Percentiles rank a stretch among this genome's conserved stretches.
These are phyloP conservation scores for Penicillium canariense DNA, from an alignment of 495 filamentous ascomycete species.

Conservation along the genomic window DNA sequence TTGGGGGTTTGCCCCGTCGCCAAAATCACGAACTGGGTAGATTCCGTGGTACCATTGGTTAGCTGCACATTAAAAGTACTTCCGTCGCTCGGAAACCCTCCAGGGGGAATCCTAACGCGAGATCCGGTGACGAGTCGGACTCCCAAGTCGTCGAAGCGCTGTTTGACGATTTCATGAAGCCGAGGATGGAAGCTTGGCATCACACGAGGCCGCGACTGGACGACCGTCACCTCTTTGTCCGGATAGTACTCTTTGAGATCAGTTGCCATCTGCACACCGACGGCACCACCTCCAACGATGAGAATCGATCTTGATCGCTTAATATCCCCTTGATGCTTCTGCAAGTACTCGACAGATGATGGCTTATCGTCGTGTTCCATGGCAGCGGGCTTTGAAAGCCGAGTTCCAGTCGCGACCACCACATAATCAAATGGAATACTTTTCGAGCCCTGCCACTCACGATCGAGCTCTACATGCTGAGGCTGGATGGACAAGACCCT, in stretches of 20 bases:
- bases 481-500: constrained; percentile 41
- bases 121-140: constrained; percentile 38
- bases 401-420: constrained; percentile 48
- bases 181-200: constrained; percentile 51
- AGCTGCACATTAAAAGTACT: constrained; percentile 31
- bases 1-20: constrained; percentile 60
- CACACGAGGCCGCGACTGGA: constrained; percentile 54
- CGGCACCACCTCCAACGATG: constrained; percentile 60
- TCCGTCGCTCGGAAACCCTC: constrained; percentile 32
- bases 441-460: constrained; percentile 43
- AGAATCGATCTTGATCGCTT: constrained; percentile 45
- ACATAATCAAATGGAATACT: constrained; percentile 48
- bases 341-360: constrained; percentile 39
- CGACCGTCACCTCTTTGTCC: constrained; percentile 54
- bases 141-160: constrained; percentile 40
- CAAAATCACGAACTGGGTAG: constrained; percentile 44
- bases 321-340: constrained; percentile 36
- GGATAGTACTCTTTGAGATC: constrained; percentile 59
- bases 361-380: constrained; percentile 48
- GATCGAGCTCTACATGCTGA: constrained; percentile 41
- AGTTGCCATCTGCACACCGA: constrained; percentile 59
- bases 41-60: constrained; percentile 33
- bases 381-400: constrained; percentile 42
- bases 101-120: constrained; percentile 30
- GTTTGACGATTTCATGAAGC: constrained; percentile 47